Conservation (phyloP, 495 filamentous ascomycete genomes). For the Tuber melanosporum region DNA sequence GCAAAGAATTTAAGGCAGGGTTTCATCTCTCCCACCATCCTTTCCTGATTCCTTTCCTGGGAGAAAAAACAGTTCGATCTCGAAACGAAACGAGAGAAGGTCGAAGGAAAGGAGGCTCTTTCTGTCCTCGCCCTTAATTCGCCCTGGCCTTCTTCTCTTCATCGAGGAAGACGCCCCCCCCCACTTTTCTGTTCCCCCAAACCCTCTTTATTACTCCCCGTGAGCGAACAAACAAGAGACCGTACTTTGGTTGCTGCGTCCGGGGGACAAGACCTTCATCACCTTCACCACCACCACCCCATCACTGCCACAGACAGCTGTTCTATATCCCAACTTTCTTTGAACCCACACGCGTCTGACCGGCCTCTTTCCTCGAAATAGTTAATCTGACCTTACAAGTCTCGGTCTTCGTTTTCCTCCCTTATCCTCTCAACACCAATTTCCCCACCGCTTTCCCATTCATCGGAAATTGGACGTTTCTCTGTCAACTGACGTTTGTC, state of each 20-base stretch:
- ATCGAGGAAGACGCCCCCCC: neutral
- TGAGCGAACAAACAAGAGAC: neutral
- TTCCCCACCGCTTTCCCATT: slow-evolving; percentile 11
- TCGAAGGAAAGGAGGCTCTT: slow-evolving; percentile 6
- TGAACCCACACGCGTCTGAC: neutral
- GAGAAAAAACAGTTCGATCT: slow-evolving; percentile 15
- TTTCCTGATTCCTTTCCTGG: slow-evolving; percentile 6
- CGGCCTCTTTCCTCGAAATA: neutral
- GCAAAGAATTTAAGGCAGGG: neutral
- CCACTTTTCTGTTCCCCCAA: neutral
- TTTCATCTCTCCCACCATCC: neutral
- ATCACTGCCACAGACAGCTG: neutral
- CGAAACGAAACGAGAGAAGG: slow-evolving; percentile 1
- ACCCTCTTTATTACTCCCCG: neutral
- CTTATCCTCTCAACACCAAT: slow-evolving; percentile 7
- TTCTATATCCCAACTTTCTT: slow-evolving; percentile 2
- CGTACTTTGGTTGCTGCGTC: neutral
- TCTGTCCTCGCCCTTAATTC: neutral
- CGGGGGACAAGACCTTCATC: neutral
- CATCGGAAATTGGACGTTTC: slow-evolving; percentile 14
- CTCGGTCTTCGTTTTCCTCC: slow-evolving; percentile 16
- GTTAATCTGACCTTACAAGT: slow-evolving; percentile 1
- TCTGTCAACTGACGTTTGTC: slow-evolving; percentile 9
- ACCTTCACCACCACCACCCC: neutral
- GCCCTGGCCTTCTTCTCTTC: slow-evolving; percentile 3